A percentile compares a stretch with the other conserved stretches of the same genome.
Evolutionary conservation across 768 basidiomycete genomes (phyloP).

Genomic region (Leccinum obscurum): DNA sequence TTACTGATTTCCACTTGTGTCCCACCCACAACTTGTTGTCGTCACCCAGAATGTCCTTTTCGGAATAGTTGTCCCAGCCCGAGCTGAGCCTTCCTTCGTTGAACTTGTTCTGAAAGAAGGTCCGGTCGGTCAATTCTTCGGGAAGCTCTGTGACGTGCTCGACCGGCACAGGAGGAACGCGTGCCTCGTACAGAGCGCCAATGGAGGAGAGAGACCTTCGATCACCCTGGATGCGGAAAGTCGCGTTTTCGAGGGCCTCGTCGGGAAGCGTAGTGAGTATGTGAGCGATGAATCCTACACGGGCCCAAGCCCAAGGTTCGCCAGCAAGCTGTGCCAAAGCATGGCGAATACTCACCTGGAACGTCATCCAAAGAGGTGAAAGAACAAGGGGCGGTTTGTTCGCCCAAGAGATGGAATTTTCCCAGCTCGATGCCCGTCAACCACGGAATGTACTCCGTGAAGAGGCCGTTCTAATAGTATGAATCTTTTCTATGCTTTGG

Average conservation of each 20-base stretch:
- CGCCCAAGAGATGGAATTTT: slow-evolving; percentile 34
- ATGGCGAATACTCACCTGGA: slow-evolving; percentile 26
- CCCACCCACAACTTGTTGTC: slow-evolving; percentile 36
- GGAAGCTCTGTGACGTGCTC: slow-evolving; percentile 28
- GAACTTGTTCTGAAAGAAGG: slow-evolving; percentile 31
- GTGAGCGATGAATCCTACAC: slow-evolving; percentile 37
- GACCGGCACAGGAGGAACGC: slow-evolving; percentile 21
- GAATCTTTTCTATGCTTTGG: background rate
- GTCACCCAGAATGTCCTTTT: slow-evolving; percentile 31
- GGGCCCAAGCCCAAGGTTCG: background rate
- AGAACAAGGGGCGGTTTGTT: slow-evolving; percentile 33
- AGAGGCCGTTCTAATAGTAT: slow-evolving; percentile 33
- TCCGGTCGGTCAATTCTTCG: slow-evolving; percentile 30
- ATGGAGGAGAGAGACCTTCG: slow-evolving; percentile 27
- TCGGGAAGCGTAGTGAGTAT: slow-evolving; percentile 33
- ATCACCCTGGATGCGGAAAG: slow-evolving; percentile 40
- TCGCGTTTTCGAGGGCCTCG: slow-evolving; percentile 27
- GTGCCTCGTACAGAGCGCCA: slow-evolving; percentile 30
- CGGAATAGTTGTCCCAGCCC: slow-evolving; percentile 34
- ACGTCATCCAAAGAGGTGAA: slow-evolving; percentile 36
- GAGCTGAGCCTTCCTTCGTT: slow-evolving; percentile 33
- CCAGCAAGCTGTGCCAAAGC: background rate
- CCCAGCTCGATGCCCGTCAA: slow-evolving; percentile 29
- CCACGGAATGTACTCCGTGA: slow-evolving; percentile 33
- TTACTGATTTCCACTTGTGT: slow-evolving; percentile 34